Base-by-base conservation (phyloP, 176 grass and related monocot species). In the Eleusine indica region DNA sequence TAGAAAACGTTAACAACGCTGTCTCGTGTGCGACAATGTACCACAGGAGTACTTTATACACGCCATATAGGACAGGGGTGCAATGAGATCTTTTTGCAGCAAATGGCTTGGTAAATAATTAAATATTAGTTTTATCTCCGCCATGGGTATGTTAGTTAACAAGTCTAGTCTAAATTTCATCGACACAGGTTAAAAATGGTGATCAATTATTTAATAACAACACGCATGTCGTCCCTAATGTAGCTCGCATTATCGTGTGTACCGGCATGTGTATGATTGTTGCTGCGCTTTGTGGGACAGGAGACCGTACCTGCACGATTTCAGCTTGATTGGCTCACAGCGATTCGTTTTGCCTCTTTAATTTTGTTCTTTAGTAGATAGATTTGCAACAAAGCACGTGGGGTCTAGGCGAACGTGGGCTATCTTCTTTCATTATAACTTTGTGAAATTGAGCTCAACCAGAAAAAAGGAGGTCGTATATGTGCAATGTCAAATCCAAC, bases 221-320 rank as follows among this genome's bases (percentile, higher is more conserved):
- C 44, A 10, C 11, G 44, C 44, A 47, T 47, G 44, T 44, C 42
- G 42, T 7, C 42, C 42, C 42, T 44, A 47, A 47, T 47, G 7
- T 47, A 11, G 44, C 9, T 47, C 44, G 44, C 44, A 47, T 47
- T 47, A 47, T 47, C 44, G 44, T 47, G 44, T 47, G 44, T 47
- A 12, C 44, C 44, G 9, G 44, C 44, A 0, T 11, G 2, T 47
- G 44, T 64, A 73, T 80, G 44, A 73, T 73, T 80, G 76, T 25
- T 79, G 63, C 32, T 65, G 75, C 43, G 76, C 69, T 40, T 79
- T 64, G 9, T 32, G 44, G 56, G 57, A 63, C 76, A 64, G 56
- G 43, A 63, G 83, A 29, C 66, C 57, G 67, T 79, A 86, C 68
- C 21, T 51, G 77, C 63, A 79, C 54, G 30, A 39, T 86, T 79